Evolutionary conservation across 768 basidiomycete genomes (phyloP), one percentile per base, ranked within the genome.

Genomic region (Trametes coccinea): DNA sequence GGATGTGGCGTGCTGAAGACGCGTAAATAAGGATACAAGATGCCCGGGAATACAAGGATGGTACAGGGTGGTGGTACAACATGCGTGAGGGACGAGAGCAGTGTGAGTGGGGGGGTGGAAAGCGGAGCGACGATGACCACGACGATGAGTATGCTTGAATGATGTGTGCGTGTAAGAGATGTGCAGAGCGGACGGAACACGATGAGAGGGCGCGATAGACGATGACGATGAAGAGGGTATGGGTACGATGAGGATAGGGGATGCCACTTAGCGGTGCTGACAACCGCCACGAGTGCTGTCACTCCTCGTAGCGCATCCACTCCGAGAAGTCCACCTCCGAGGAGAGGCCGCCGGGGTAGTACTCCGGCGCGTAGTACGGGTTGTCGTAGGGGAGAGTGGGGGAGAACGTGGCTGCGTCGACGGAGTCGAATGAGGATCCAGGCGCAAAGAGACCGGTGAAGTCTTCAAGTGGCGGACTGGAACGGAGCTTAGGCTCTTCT

Each of bases 221-320:
- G 34, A 37, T 48, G 34, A 29, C 6, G 39, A 13, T 10, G n/a
- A 31, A 27, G 27, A 7, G 31, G 30, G 48, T 11, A 16, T 8
- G 22, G 4, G 48, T 11, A 11, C 3, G 48, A 13, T 47, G 45
- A 9, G 45, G 45, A 13, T 27, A 47, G 46, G 34, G 33, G 55
- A 39, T 10, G 34, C 8, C 16, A n/a, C 45, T 16, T 29, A 17
- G 31, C 22, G 16, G 31, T 7, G 31, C 30, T 5, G n/a, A 6
- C 4, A 5, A n/a, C 44, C 43, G 4, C 30, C 29, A 31, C 41
- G 7, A 31, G 9, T 5, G 16, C 10, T 10, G 47, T 57, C 30
- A 52, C 16, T 52, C 50, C 11, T 52, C 43, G 54, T 56, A 50
- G n/a, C 45, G 50, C 61, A 62, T 56, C 61, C 61, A 62, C n/a